These are phyloP conservation scores for Cucurbita ficifolia DNA, from an alignment of 306 rosid species.

Conservation along the genomic window DNA sequence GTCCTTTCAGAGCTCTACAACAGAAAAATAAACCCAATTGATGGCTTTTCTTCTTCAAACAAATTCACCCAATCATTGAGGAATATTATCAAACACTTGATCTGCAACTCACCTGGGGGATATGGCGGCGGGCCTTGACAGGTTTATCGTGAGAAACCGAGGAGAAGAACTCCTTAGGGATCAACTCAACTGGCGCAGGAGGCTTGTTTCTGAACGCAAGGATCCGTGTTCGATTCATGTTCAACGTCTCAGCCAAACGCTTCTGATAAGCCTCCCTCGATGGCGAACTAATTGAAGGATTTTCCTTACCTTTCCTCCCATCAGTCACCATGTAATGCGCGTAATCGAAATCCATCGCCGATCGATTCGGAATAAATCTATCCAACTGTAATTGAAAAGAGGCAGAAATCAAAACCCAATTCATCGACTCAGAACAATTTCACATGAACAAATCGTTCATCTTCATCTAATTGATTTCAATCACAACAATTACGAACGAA, in stretches of 20 bases:
- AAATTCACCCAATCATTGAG: not conserved
- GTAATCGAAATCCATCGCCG: constrained; percentile 35
- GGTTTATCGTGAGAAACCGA: constrained; percentile 21
- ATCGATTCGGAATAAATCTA: constrained; percentile 38
- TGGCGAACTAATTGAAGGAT: constrained; percentile 32
- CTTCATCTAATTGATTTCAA: not conserved
- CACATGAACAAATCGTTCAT: not conserved
- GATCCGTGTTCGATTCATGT: constrained; percentile 57
- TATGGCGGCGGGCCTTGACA: constrained; percentile 30
- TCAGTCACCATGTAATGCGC: constrained; percentile 39
- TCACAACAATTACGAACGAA: not conserved
- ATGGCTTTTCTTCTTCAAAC: not conserved
- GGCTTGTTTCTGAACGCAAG: constrained; percentile 86
- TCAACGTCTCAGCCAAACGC: constrained; percentile 40
- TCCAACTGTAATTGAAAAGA: constrained; percentile 18
- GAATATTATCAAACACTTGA: not conserved
- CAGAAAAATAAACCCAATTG: not conserved
- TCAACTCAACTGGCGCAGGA: constrained; percentile 32
- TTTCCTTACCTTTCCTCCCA: constrained; percentile 41
- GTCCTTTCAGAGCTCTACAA: constrained; percentile 65
- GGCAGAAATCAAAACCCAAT: no score
- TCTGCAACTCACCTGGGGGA: constrained; percentile 43
- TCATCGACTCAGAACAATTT: not conserved
- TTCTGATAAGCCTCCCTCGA: constrained; percentile 43
- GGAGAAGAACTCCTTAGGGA: constrained; percentile 34